Evolutionary conservation across 441 rosid species (phyloP), one percentile per base, ranked within the genome.

Genomic region (Euphorbia corollata): DNA sequence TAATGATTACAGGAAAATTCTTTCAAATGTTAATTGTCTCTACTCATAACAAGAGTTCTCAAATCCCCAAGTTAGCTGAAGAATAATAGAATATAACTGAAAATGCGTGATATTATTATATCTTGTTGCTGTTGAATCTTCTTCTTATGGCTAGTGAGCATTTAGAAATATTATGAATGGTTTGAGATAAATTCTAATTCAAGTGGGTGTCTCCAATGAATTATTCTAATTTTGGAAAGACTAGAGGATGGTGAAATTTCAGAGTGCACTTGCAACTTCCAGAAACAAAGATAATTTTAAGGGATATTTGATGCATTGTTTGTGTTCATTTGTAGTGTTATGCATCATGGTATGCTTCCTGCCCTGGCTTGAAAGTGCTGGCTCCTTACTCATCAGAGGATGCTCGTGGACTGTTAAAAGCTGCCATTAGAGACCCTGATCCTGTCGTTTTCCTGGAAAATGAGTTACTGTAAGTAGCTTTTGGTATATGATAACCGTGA

Each of bases 401-500:
- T 81, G 91, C 95, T 51, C 91, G 96, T 48, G 98, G 99, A 62
- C 90, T 90, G 69, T 77, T 93, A 60, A 90, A 90, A 82, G 97
- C 98, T 68, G 98, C 98, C 59, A 90, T 90, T 74, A 87, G 97
- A 72, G 98, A 93, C 80, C 98, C 97, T 48, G 98, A 89, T 78
- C 99, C 97, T 68, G 97, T 93, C 66, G 92, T 90, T 71, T 86
- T 93, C 85, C 97, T 90, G 54, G 97, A 92, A 83, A 92, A 92
- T 73, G 98, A 90, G 81, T 68, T 90, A 70, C 71, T 90, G 98
- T 93, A 75, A 77, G 96, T 78, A 67, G 73, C 18, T 53, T 75
- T 59, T 38, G 15, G 51, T 56, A 51, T 23, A 59, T 67, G 57
- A 18, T 22, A 18, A 13, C 11, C 58, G 8, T 65, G 60, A 12